Percentiles rank a stretch among this genome's conserved stretches.
These are phyloP conservation scores for Ilex paraguariensis DNA, from an alignment of 305 asterid genomes.

Conservation along the genomic window DNA sequence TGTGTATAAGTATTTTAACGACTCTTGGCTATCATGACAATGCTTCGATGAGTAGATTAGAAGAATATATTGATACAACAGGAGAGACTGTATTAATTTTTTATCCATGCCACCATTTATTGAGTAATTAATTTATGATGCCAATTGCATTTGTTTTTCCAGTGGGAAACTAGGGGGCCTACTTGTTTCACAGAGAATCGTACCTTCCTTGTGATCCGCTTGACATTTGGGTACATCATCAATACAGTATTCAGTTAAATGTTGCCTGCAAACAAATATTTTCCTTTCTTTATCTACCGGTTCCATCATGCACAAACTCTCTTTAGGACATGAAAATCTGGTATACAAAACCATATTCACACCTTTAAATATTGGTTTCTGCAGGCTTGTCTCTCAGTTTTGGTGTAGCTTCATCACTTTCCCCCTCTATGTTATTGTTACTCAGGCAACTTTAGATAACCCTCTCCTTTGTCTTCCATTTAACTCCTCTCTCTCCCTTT, in stretches of 20 bases:
- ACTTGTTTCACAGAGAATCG: slow-evolving; percentile 53
- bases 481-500: neutral
- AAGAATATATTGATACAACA: too few relatives aligned
- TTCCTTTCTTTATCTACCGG: too few relatives aligned
- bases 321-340: neutral
- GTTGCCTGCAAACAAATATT: too few relatives aligned
- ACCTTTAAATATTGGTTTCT: neutral
- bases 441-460: slow-evolving; percentile 51
- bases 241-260: too few relatives aligned
- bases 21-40: too few relatives aligned
- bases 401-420: slow-evolving; percentile 99
- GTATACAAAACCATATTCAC: neutral
- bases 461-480: slow-evolving; percentile 4
- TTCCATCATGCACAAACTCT: too few relatives aligned
- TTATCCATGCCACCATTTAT: too few relatives aligned
- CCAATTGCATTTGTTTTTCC: slow-evolving; percentile 3
- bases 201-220: slow-evolving; percentile 55
- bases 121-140: too few relatives aligned
- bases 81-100: too few relatives aligned
- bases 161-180: slow-evolving; percentile 75
- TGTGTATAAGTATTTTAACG: too few relatives aligned
- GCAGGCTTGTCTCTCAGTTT: slow-evolving; percentile 74
- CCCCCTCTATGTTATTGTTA: slow-evolving; percentile 80
- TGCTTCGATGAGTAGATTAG: too few relatives aligned
- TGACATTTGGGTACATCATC: slow-evolving; percentile 56